Evolutionary conservation across 2,329 filamentous ascomycete species (phyloP), one percentile per base, ranked within the genome.

Genomic region (Rhynchosporium secalis): DNA sequence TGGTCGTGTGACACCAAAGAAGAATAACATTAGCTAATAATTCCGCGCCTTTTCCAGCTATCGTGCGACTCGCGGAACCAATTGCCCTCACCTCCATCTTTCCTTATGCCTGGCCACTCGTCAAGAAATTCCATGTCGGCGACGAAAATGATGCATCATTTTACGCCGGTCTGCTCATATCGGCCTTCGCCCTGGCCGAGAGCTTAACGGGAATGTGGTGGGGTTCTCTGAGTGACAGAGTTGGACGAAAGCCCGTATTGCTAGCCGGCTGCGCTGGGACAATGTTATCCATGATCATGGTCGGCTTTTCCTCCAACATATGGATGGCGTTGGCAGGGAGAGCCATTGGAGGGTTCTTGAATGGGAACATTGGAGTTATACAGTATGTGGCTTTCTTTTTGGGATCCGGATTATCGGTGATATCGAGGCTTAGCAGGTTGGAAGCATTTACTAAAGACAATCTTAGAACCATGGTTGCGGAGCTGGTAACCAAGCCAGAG

Each of bases 71-170:
- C 69, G 91, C 92, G 58, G 93, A 97, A 76, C 93, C 93, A 28
- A 94, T 97, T 70, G 92, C 93, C 56, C 84, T 97, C 67, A 96
- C 92, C 1, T 95, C 91, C 72, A 95, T 96, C 76, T 96, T 94
- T 71, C 93, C 93, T 26, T 97, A 96, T 76, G 91, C 91, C 64
- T 96, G 90, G 89, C 84, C 89, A 64, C 86, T 94, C 69, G 87
- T 94, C 68, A 90, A 90, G 76, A 82, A 86, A 69, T 92, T 92
- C 76, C 73, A 90, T 46, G 82, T 93, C 69, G 90, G 88, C 65
- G 82, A 85, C 70, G 84, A 86, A 68, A 79, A 84, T 77, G 85
- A 93, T 85, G 90, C 91, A 64, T 96, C 87, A 43, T 94, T 91
- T 78, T 96, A 96, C 76, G 90, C 93, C 36, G 93, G 93, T 56